Evolutionary conservation across 1,284 basidiomycete species (phyloP).

Genomic region (Ustilago sp.): DNA sequence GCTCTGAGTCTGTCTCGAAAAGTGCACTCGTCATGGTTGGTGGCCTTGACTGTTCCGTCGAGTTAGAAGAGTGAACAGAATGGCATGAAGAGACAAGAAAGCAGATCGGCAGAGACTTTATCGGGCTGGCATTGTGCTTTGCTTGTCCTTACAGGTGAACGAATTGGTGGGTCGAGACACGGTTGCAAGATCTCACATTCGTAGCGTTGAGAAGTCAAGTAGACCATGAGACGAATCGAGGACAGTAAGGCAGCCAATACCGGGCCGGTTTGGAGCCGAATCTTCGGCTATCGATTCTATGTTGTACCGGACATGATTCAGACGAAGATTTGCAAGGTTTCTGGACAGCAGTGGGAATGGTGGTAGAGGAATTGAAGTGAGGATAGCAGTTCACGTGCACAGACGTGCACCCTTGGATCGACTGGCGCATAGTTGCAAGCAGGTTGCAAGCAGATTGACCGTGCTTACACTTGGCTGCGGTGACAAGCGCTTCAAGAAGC

Average conservation of each 20-base stretch:
- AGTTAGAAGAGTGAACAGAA: too few relatives aligned
- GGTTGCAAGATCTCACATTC: not conserved
- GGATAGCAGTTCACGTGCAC: not conserved
- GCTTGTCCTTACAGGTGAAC: not conserved
- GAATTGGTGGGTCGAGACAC: not conserved
- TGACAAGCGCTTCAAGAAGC: conserved; percentile 13
- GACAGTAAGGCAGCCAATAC: not conserved
- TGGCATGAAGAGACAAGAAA: too few relatives aligned
- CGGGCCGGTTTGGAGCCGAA: not conserved
- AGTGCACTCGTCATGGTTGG: too few relatives aligned
- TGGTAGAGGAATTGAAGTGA: not conserved
- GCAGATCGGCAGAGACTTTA: not conserved
- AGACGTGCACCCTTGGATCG: conserved; percentile 2
- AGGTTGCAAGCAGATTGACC: not conserved
- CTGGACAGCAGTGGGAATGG: not conserved
- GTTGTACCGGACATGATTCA: not conserved
- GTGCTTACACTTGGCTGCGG: not conserved
- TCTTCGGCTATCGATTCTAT: not conserved
- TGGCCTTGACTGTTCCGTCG: too few relatives aligned
- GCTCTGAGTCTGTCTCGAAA: too few relatives aligned
- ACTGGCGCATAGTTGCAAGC: conserved; percentile 6
- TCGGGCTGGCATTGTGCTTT: not conserved
- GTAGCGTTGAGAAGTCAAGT: too few relatives aligned
- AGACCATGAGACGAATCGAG: too few relatives aligned
- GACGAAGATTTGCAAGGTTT: not conserved